Percentiles rank a stretch among this genome's conserved stretches.
phyloP scores from a whole-genome alignment of 75 land plant genomes.

The Sequoia sempervirens region DNA sequence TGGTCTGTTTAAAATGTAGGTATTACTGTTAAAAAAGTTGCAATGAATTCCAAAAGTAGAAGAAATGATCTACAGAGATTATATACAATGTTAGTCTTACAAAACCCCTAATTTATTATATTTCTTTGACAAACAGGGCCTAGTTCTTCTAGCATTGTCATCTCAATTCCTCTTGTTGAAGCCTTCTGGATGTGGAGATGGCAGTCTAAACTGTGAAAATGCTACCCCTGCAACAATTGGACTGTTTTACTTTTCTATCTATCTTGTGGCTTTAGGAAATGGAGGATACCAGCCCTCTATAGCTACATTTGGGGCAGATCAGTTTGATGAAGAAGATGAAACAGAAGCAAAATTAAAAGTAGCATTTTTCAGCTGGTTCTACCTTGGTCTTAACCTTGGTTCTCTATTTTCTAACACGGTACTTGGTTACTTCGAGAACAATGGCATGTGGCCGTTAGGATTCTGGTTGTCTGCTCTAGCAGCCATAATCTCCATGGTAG shows the following conservation, averaged over 20 bases:
- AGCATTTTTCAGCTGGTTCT: constrained; percentile 73
- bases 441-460: constrained; percentile 63
- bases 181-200: constrained; percentile 31
- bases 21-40: neutral
- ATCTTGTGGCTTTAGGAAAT: constrained; percentile 70
- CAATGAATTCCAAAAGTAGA: too few species aligned
- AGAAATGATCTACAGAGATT: neutral
- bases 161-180: constrained; percentile 24
- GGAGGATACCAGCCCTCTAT: constrained; percentile 81
- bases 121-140: constrained; percentile 24
- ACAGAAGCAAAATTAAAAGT: constrained; percentile 28
- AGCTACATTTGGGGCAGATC: constrained; percentile 91
- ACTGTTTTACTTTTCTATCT: constrained; percentile 68
- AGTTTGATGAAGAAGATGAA: constrained; percentile 64
- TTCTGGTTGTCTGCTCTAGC: constrained; percentile 55
- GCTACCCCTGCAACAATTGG: constrained; percentile 18
- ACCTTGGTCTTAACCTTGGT: constrained; percentile 67
- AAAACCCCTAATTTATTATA: neutral
- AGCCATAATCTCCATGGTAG: constrained; percentile 28
- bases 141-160: constrained; percentile 24
- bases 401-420: constrained; percentile 75
- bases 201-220: constrained; percentile 21
- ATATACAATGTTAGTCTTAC: neutral
- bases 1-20: too few species aligned
- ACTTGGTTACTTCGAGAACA: constrained; percentile 68